Conservation (phyloP, 495 filamentous ascomycete species). For the Pseudomonodictys pantanalensis region DNA sequence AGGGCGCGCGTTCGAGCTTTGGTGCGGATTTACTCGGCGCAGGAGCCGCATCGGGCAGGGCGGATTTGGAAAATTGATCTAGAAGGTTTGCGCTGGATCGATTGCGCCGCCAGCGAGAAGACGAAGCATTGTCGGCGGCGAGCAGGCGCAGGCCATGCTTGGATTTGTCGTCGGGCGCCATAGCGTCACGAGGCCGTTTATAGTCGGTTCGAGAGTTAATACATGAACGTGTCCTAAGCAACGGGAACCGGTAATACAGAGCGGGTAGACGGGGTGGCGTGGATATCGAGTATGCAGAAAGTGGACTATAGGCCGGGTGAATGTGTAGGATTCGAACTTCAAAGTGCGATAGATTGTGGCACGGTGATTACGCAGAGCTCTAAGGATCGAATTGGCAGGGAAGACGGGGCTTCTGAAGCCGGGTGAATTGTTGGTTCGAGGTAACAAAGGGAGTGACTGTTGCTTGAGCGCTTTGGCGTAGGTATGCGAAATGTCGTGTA, state of each 20-base stretch:
- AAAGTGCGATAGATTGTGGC: constrained; percentile 12
- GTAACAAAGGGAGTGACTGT: constrained; percentile 3
- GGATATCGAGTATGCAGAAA: constrained; percentile 1
- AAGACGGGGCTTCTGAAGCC: neutral
- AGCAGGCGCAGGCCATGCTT: constrained; percentile 5
- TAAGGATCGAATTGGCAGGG: constrained; percentile 3
- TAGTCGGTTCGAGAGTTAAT: constrained; percentile 12
- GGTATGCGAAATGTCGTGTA: neutral
- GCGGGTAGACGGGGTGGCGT: constrained; percentile 2
- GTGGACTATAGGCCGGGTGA: constrained; percentile 8
- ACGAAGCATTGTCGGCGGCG: constrained; percentile 6
- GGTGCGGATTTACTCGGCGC: constrained; percentile 12
- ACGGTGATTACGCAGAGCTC: constrained; percentile 10
- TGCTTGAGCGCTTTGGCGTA: neutral
- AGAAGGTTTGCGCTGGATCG: constrained; percentile 17
- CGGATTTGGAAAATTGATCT: constrained; percentile 17
- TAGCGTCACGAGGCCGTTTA: constrained; percentile 24
- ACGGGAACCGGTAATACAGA: neutral
- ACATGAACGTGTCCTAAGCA: constrained; percentile 23
- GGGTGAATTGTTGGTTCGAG: neutral
- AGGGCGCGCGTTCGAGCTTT: constrained; percentile 31
- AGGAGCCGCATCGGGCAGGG: constrained; percentile 2
- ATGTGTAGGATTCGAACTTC: constrained; percentile 19
- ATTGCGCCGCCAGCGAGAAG: constrained; percentile 29
- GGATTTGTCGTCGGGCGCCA: constrained; percentile 25